Evolutionary conservation across 2,329 filamentous ascomycete genomes (phyloP).

Genomic region (Colletotrichum kahawae): DNA sequence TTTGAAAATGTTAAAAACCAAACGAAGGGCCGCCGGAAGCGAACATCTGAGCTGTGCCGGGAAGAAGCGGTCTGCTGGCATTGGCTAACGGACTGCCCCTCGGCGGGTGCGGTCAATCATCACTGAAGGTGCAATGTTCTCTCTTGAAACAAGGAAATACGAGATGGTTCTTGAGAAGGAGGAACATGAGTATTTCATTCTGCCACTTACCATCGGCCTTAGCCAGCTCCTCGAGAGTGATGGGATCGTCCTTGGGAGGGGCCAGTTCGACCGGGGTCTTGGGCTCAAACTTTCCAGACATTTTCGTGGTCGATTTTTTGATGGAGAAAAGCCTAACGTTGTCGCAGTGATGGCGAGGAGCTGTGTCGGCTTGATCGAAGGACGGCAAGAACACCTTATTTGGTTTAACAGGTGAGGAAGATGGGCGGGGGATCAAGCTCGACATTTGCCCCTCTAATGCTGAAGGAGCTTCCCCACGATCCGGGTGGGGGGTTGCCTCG

Average conservation of each 20-base stretch:
- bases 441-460: constrained; percentile 15
- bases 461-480: constrained; percentile 19
- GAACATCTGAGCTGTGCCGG: neutral
- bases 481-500: constrained; percentile 10
- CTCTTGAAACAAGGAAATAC: neutral
- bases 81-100: neutral
- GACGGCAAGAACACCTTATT: neutral
- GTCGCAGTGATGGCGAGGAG: neutral
- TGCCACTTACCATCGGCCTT: constrained; percentile 77
- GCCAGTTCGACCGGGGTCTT: constrained; percentile 77
- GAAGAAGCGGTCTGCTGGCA: neutral
- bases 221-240: constrained; percentile 78
- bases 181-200: neutral
- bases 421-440: constrained; percentile 15
- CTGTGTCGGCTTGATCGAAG: neutral
- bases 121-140: neutral
- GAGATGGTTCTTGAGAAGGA: neutral
- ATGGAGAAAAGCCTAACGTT: neutral
- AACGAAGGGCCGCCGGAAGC: neutral
- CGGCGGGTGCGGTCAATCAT: neutral
- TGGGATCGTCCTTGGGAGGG: constrained; percentile 86
- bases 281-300: constrained; percentile 76
- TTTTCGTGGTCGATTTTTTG: constrained; percentile 33
- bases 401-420: neutral
- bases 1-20: neutral